These are phyloP conservation scores for Calonectria montana DNA, from an alignment of 2,329 filamentous ascomycete species.

Conservation along the genomic window DNA sequence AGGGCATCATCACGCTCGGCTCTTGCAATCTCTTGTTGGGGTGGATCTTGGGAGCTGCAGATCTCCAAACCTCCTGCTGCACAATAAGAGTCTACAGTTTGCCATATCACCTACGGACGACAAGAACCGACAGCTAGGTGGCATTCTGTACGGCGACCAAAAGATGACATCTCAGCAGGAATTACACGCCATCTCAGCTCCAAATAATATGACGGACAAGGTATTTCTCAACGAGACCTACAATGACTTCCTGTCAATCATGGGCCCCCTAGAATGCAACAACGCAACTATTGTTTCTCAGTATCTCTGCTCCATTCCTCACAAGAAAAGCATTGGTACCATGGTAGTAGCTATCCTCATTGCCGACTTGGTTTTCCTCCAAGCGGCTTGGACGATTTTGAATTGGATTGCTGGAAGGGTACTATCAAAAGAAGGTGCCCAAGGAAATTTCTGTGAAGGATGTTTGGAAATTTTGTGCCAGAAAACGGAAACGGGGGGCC, in stretches of 20 bases:
- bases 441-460: background rate
- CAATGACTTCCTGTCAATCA: background rate
- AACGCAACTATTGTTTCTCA: constrained; percentile 22
- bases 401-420: background rate
- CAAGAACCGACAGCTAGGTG: background rate
- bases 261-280: background rate
- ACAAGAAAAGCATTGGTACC: constrained; percentile 18
- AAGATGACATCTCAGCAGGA: background rate
- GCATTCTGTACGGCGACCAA: background rate
- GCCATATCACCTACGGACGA: background rate
- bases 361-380: background rate
- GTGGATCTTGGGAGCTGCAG: background rate
- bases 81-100: background rate
- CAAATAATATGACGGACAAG: background rate
- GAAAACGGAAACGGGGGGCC: background rate
- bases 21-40: background rate
- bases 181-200: background rate
- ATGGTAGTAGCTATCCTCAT: background rate
- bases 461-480: background rate
- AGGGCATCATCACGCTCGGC: background rate
- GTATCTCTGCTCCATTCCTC: constrained; percentile 27
- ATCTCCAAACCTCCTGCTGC: background rate
- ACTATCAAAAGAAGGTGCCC: background rate
- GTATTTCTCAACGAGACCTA: constrained; percentile 11
- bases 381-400: background rate